phyloP scores from a whole-genome alignment of 108 stramenopile species.

The Nitzschia sp. region DNA sequence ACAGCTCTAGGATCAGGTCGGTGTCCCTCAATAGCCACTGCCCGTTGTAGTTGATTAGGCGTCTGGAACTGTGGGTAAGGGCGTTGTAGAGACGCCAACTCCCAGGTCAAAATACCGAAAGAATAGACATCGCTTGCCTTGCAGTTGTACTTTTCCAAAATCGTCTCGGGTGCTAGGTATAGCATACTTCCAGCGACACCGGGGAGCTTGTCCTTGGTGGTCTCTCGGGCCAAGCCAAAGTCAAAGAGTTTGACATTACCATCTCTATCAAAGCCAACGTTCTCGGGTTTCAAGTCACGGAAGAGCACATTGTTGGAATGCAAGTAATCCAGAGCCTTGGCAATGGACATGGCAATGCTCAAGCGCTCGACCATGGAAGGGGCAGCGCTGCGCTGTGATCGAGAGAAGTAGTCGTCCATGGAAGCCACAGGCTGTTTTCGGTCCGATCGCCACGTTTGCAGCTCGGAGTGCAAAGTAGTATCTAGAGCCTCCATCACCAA shows the following conservation, averaged over 20 bases:
- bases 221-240: constrained; percentile 57
- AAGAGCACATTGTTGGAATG: constrained; percentile 56
- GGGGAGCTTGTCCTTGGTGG: neutral
- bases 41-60: neutral
- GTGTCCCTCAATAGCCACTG: constrained; percentile 13
- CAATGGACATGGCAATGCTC: constrained; percentile 34
- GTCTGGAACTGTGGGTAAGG: constrained; percentile 25
- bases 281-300: constrained; percentile 81
- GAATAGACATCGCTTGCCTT: constrained; percentile 67
- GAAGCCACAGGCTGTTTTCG: neutral
- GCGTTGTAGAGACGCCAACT: constrained; percentile 50
- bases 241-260: constrained; percentile 56
- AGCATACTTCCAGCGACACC: constrained; percentile 30
- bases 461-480: constrained; percentile 37
- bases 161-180: constrained; percentile 60
- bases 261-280: constrained; percentile 59
- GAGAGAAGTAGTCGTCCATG: constrained; percentile 8
- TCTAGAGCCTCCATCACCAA: constrained; percentile 56
- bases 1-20: constrained; percentile 13
- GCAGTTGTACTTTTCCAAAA: constrained; percentile 34
- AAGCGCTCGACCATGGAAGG: constrained; percentile 20
- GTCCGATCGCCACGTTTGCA: constrained; percentile 21
- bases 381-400: neutral
- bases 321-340: constrained; percentile 33
- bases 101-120: constrained; percentile 72